These are phyloP conservation scores for Coniochaeta ligniaria DNA, from an alignment of 2,329 filamentous ascomycete genomes.

Conservation along the genomic window DNA sequence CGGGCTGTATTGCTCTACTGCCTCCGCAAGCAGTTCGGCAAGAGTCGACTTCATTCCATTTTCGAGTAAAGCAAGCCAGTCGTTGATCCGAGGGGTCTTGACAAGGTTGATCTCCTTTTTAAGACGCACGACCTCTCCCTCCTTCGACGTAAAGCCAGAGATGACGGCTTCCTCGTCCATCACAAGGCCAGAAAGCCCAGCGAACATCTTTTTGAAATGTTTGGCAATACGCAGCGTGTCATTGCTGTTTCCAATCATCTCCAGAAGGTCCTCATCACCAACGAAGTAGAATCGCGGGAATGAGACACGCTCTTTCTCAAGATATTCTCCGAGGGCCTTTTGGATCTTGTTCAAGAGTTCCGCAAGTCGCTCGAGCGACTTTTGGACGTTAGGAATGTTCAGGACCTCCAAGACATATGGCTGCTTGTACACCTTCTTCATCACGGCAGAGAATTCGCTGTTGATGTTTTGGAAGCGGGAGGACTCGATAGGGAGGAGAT, in stretches of 20 bases:
- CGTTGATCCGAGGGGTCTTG: conserved; percentile 95
- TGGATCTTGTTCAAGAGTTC: conserved; percentile 98
- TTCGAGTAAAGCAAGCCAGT: conserved; percentile 94
- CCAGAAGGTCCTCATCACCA: conserved; percentile 92
- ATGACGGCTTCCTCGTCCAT: conserved; percentile 91
- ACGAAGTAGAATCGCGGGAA: conserved; percentile 99
- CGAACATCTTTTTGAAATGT: conserved; percentile 99
- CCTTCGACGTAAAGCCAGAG: conserved; percentile 88
- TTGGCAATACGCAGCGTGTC: conserved; percentile 94
- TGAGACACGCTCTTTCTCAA: conserved; percentile 93
- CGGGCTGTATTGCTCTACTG: conserved; percentile 72
- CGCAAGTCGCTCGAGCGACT: conserved; percentile 90
- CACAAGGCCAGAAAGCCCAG: conserved; percentile 80
- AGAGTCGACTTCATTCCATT: conserved; percentile 90
- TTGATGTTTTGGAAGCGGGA: conserved; percentile 99
- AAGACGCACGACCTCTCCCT: conserved; percentile 80
- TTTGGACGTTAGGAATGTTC: conserved; percentile 91
- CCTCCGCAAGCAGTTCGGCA: conserved; percentile 82
- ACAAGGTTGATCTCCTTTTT: conserved; percentile 88
- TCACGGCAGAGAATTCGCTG: conserved; percentile 95
- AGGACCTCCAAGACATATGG: conserved; percentile 94
- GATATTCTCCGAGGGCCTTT: conserved; percentile 95
- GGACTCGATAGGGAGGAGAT: conserved; percentile 91
- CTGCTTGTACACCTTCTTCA: conserved; percentile 98
- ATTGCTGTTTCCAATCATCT: conserved; percentile 99